Evolutionary conservation across 2,329 filamentous ascomycete genomes (phyloP).

Genomic region (Phialophora expanda): DNA sequence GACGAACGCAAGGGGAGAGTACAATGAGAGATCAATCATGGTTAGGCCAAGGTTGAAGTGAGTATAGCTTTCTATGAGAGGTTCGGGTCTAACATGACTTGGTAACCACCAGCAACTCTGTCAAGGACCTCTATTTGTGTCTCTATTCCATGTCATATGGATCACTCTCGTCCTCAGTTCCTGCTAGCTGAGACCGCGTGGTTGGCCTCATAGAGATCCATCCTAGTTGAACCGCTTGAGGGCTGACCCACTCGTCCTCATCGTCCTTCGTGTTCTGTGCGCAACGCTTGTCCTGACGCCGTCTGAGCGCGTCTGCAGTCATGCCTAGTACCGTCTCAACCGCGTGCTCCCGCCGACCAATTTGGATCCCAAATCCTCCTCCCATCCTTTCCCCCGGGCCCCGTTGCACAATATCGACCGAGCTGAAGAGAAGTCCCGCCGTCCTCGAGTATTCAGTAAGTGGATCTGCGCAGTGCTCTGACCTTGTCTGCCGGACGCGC

Average conservation of each 20-base stretch:
- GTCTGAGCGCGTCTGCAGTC: not conserved
- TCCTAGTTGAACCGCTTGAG: not conserved
- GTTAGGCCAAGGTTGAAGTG: not conserved
- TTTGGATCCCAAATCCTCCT: not conserved
- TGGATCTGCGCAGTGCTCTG: not conserved
- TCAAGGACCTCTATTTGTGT: not conserved
- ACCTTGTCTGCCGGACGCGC: not conserved
- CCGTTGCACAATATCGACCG: not conserved
- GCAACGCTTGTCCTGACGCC: not conserved
- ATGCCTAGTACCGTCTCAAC: not conserved
- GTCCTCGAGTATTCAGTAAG: not conserved
- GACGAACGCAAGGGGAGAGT: not conserved
- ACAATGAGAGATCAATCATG: not conserved
- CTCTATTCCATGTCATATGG: not conserved
- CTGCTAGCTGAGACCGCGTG: not conserved
- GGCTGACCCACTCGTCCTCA: not conserved
- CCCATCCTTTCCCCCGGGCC: not conserved
- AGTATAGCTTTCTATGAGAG: not conserved
- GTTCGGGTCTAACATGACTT: not conserved
- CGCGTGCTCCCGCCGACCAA: not conserved
- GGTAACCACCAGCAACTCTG: not conserved
- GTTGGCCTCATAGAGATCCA: slow-evolving; percentile 5
- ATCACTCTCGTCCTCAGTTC: not conserved
- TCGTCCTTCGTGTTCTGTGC: not conserved
- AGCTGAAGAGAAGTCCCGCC: slow-evolving; percentile 6